A percentile compares a stretch with the other conserved stretches of the same genome.
These are phyloP conservation scores for Penicillium bovifimosum DNA, from an alignment of 495 filamentous ascomycete genomes.

Conservation along the genomic window DNA sequence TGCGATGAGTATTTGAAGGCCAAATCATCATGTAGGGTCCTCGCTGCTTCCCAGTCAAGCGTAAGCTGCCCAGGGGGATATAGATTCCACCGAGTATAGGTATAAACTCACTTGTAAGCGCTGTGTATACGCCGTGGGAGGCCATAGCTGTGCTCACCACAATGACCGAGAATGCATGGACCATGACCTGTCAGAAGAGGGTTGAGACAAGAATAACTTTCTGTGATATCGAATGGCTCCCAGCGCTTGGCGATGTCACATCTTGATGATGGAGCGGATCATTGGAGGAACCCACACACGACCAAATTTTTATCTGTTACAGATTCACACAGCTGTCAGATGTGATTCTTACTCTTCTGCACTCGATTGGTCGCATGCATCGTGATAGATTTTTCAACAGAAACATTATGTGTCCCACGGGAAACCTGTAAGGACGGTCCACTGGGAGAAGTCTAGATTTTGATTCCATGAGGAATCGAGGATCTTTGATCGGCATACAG, in stretches of 20 bases:
- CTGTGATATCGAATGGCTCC: not conserved
- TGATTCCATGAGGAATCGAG: not conserved
- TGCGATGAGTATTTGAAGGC: not conserved
- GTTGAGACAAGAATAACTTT: conserved; percentile 5
- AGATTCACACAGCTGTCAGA: not conserved
- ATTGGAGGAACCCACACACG: not conserved
- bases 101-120: not conserved
- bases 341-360: not conserved
- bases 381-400: not conserved
- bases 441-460: conserved; percentile 2
- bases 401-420: conserved; percentile 2
- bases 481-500: conserved; percentile 2
- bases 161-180: not conserved
- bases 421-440: conserved; percentile 5
- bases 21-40: not conserved
- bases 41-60: not conserved
- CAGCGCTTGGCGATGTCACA: conserved; percentile 6
- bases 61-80: not conserved
- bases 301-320: not conserved
- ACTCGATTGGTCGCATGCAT: not conserved
- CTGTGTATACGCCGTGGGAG: not conserved
- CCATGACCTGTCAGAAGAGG: not conserved
- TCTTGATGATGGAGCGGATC: conserved; percentile 1
- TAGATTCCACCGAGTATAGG: not conserved
- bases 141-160: not conserved